Evolutionary conservation across 1,284 basidiomycete species (phyloP).

Genomic region (Rhizoctonia solani): DNA sequence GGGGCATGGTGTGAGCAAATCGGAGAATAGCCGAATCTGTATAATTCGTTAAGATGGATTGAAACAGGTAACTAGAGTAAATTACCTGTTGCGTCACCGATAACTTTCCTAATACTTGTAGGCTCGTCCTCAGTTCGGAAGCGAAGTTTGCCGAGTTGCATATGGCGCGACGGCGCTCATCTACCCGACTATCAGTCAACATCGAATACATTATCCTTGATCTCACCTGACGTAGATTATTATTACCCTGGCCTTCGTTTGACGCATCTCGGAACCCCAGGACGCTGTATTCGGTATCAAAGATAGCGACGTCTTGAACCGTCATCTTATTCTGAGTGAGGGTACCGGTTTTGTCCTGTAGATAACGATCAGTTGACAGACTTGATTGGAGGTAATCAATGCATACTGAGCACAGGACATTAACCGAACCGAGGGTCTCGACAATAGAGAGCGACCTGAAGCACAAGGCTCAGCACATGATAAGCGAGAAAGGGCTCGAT

Average conservation of each 20-base stretch:
- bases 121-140: constrained; percentile 41
- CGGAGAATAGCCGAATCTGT: constrained; percentile 50
- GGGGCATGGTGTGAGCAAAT: constrained; percentile 47
- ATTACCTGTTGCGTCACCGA: constrained; percentile 56
- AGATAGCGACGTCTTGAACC: constrained; percentile 51
- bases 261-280: constrained; percentile 54
- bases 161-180: constrained; percentile 46
- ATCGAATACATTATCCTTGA: constrained; percentile 24
- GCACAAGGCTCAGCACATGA: constrained; percentile 28
- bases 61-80: not conserved
- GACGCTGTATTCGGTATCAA: constrained; percentile 52
- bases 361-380: constrained; percentile 34
- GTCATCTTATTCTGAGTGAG: constrained; percentile 76
- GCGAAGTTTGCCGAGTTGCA: constrained; percentile 55
- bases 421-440: constrained; percentile 63
- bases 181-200: constrained; percentile 39
- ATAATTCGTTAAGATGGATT: constrained; percentile 41
- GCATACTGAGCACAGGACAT: constrained; percentile 51
- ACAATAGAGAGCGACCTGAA: constrained; percentile 51
- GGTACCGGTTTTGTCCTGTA: constrained; percentile 71
- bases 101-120: constrained; percentile 45
- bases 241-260: constrained; percentile 39
- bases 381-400: constrained; percentile 38
- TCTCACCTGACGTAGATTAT: constrained; percentile 16
- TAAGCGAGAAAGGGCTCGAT: not conserved